Evolutionary conservation across 495 filamentous ascomycete genomes (phyloP), one percentile per base, ranked within the genome.

Genomic region (Penicillium maclennaniae): DNA sequence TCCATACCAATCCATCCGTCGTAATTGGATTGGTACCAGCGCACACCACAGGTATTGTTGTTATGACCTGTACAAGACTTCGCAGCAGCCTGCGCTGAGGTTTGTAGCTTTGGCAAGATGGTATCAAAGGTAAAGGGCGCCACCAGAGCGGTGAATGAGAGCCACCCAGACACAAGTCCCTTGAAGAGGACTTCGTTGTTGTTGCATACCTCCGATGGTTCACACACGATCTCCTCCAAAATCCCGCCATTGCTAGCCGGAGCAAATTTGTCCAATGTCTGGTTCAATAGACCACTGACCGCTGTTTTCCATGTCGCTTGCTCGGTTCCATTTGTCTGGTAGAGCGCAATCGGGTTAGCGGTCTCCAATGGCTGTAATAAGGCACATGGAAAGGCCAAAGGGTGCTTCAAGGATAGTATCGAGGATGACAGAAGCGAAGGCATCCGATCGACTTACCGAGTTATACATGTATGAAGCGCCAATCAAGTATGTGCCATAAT

Each of bases 151-250:
- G 85, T 84, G 6, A 83, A 78, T 0, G 86, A 85, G 68, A 96
- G 80, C 87, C 88, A 92, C 3, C 86, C 80, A 5, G 86, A 75
- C 4, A 91, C 76, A 53, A 89, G 87, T 2, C 87, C 88, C 63
- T 93, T 93, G 80, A 95, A 93, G 17, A 84, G 82, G 45, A 84
- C 83, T 62, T 91, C 85, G 67, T 92, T 88, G 43, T 80, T 61
- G 62, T 86, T 75, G 69, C 87, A 91, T 37, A 69, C 77, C 37
- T 68, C 72, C 7, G 64, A 58, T 0, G 70, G 62, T 60, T 92
- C 88, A 72, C 87, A 91, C 37, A 79, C 74, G 19, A 82, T 77
- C 66, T 91, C 88, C 57, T 86, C 50, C 7, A 65, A 74, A 60
- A 87, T 69, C 52, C 75, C 70, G 2, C 51, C 23, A 23, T 72